Evolutionary conservation across 768 basidiomycete genomes (phyloP).

Genomic region (Termitomyces sp.): DNA sequence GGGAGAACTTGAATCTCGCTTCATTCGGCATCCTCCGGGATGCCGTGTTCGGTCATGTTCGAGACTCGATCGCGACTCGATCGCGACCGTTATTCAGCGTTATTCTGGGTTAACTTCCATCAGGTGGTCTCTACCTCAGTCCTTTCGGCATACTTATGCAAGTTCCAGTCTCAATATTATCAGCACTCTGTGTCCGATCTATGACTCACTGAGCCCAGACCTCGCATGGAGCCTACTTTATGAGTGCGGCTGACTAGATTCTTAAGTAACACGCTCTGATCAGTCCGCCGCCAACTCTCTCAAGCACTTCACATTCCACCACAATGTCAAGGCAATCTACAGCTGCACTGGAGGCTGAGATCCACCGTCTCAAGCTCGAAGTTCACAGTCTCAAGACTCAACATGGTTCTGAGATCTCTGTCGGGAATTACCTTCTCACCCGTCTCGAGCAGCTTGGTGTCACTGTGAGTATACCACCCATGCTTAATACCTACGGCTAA

Average conservation of each 20-base stretch:
- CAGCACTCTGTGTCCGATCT: too few relatives aligned
- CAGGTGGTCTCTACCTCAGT: not conserved
- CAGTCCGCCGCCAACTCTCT: too few relatives aligned
- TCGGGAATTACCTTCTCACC: not conserved
- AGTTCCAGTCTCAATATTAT: too few relatives aligned
- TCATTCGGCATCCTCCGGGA: not conserved
- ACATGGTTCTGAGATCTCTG: not conserved
- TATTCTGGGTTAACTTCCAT: not conserved
- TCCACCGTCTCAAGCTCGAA: not conserved
- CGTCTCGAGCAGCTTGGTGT: slow-evolving; percentile 1
- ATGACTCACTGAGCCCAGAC: not conserved
- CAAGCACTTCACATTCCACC: not conserved
- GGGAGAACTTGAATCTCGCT: too few relatives aligned
- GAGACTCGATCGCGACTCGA: not conserved
- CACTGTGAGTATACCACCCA: not conserved
- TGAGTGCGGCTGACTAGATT: not conserved
- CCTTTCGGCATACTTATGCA: too few relatives aligned
- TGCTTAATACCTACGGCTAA: too few relatives aligned
- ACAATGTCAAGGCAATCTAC: not conserved
- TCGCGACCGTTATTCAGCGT: not conserved
- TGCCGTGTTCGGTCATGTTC: not conserved
- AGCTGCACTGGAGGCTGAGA: not conserved
- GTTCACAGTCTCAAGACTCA: not conserved
- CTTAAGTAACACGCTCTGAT: not conserved
- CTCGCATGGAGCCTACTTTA: not conserved